These are phyloP conservation scores for Entomortierella lignicola DNA, from an alignment of 192 early-diverging fungal genomes.

Conservation along the genomic window DNA sequence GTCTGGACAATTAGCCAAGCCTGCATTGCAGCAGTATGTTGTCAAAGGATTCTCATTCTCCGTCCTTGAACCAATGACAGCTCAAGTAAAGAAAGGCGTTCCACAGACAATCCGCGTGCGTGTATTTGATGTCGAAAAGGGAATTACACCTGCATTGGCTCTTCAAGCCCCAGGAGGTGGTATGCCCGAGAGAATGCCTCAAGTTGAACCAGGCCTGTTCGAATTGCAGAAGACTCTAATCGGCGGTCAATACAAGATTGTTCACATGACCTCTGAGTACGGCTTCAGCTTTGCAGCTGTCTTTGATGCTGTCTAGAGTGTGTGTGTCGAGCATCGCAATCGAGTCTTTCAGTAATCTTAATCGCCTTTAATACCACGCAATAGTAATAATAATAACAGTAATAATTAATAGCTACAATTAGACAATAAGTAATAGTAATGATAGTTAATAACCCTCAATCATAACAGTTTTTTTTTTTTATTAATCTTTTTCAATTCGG, in stretches of 20 bases:
- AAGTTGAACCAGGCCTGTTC: constrained; percentile 41
- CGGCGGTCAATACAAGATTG: constrained; percentile 45
- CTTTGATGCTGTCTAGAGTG: constrained; percentile 45
- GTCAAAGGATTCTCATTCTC: constrained; percentile 53
- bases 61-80: constrained; percentile 40
- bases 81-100: constrained; percentile 40
- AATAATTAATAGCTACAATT: no score
- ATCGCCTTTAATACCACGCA: no score
- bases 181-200: constrained; percentile 45
- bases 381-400: neutral
- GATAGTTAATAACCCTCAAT: neutral
- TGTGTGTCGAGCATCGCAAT: no score
- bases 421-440: neutral
- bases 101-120: constrained; percentile 38
- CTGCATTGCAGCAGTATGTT: constrained; percentile 51
- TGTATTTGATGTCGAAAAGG: constrained; percentile 50
- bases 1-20: constrained; percentile 38
- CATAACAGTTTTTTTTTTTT: no score
- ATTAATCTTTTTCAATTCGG: neutral
- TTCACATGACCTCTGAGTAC: constrained; percentile 52
- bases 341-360: no score
- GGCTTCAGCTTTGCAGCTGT: constrained; percentile 52
- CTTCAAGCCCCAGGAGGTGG: constrained; percentile 43
- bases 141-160: constrained; percentile 36
- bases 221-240: constrained; percentile 32